Evolutionary conservation across 192 early-diverging fungal genomes (phyloP), one percentile per base, ranked within the genome.

Genomic region (Dimargaris cristalligena): DNA sequence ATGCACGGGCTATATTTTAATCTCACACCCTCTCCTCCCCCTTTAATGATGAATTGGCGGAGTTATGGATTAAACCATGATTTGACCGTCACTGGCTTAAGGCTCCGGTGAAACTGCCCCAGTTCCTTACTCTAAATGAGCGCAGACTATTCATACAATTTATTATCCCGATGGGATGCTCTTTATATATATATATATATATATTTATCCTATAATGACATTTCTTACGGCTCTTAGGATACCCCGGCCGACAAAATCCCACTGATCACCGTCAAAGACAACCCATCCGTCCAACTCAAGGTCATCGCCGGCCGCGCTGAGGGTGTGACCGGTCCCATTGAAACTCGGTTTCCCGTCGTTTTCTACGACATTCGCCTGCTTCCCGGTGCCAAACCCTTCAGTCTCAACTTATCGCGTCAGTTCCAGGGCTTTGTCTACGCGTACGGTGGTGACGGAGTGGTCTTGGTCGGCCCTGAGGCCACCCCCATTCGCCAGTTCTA

Each of bases 221-320:
- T n/a, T n/a, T n/a, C n/a, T n/a, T n/a, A n/a, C n/a, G n/a, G n/a
- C n/a, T n/a, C n/a, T n/a, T n/a, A 86, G 66, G 88, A 86, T 34
- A 74, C 86, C 25, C 70, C 73, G 4, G 77, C 75, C 34, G 66
- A 74, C 28, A 67, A 83, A 25, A 83, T 93, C 25, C 81, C 83
- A 33, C 68, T 77, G 30, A 84, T 78, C 13, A 48, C 61, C 54
- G 69, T 68, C 2, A 44, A 58, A 13, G 71, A 75, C 68, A 62
- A 60, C 22, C 61, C 63, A 32, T 68, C 70, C 14, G 64, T 50
- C 10, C 49, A 55, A 13, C 80, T 90, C 70, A 89, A 87, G 60
- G 88, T 96, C 50, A 90, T 92, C 65, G 88, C 90, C 2, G 92
- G 92, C n/a, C 73, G 82, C 54, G 77, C 80, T 16, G 81, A 81